Evolutionary conservation across 2,329 filamentous ascomycete species (phyloP), one percentile per base, ranked within the genome.

Genomic region (Phialocephala sp.): DNA sequence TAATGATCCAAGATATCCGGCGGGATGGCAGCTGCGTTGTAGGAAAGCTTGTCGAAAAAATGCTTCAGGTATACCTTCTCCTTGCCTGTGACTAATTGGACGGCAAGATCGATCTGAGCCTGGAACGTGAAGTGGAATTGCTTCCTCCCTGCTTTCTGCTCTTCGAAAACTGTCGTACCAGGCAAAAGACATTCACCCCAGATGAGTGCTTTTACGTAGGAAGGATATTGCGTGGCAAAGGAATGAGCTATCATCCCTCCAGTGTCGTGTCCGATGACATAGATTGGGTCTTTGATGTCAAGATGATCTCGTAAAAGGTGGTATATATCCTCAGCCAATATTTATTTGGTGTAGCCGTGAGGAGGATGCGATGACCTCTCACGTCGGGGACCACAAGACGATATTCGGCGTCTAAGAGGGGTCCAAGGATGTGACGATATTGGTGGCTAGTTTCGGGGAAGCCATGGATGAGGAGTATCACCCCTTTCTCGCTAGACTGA

Each of bases 201-300:
- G 32, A 56, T 56, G 2, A 54, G 50, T 32, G 50, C 9, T 32
- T 54, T 54, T 27, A 35, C 15, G 18, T 27, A 35, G 9, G 22
- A 54, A 15, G 15, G 22, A 35, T 35, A 54, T 54, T 54, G 43
- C 24, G 24, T 54, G 1, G 50, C 50, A 11, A 54, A 35, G 12
- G 32, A 2, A 54, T 54, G 22, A 35, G 50, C 50, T 54, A 54
- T 20, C 22, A 54, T 54, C n/a, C 24, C 50, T 54, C 50, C 50
- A 9, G 18, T 54, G 24, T 54, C 50, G 50, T 54, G 50, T 32
- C 50, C 32, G 24, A 54, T 54, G 22, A 35, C 9, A 54, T 32
- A 54, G 24, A 27, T 27, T 11, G 50, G 50, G 24, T 11, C 18
- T 54, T 32, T 11, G 14, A 27, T 27, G 50, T 20, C 32, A 54